Conservation (phyloP, 371 early-diverging fungal genomes). For the Mortierella polycephala region DNA sequence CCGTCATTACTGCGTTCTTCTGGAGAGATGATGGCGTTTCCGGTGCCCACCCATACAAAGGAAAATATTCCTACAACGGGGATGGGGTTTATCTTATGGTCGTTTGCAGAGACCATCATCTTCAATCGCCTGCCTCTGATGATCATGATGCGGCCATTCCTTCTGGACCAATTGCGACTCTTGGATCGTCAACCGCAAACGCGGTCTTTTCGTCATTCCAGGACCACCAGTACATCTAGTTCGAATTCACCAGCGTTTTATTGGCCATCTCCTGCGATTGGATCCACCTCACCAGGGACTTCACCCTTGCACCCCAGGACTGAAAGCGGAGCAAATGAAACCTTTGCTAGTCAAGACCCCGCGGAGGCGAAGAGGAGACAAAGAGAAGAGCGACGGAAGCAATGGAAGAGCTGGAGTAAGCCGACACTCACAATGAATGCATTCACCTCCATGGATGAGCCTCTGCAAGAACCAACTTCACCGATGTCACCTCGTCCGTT, state of each 20-base stretch:
- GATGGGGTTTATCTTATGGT: slow-evolving; percentile 67
- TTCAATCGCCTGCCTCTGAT: slow-evolving; percentile 63
- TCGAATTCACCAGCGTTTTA: slow-evolving; percentile 44
- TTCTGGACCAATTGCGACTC: slow-evolving; percentile 58
- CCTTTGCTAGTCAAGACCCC: background rate
- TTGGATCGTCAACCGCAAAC: slow-evolving; percentile 24
- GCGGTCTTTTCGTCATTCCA: slow-evolving; percentile 1
- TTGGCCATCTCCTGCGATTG: slow-evolving; percentile 40
- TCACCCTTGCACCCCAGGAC: slow-evolving; percentile 20
- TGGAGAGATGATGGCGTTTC: slow-evolving; percentile 14
- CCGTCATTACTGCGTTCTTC: slow-evolving; percentile 18
- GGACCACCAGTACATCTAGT: slow-evolving; percentile 27
- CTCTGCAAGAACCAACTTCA: background rate
- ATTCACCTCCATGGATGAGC: slow-evolving; percentile 20
- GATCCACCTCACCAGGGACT: slow-evolving; percentile 16
- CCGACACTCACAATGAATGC: slow-evolving; percentile 29
- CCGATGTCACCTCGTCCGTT: slow-evolving; percentile 25
- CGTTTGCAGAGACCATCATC: slow-evolving; percentile 65
- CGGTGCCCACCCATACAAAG: background rate
- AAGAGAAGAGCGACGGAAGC: slow-evolving; percentile 29
- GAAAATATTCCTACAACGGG: slow-evolving; percentile 37
- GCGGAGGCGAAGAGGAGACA: slow-evolving; percentile 5
- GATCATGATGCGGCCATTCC: slow-evolving; percentile 61
- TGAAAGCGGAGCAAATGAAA: slow-evolving; percentile 5
- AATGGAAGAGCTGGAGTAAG: slow-evolving; percentile 53